Conservation (phyloP, 2,329 filamentous ascomycete genomes). For the Akanthomyces uredinophilus region DNA sequence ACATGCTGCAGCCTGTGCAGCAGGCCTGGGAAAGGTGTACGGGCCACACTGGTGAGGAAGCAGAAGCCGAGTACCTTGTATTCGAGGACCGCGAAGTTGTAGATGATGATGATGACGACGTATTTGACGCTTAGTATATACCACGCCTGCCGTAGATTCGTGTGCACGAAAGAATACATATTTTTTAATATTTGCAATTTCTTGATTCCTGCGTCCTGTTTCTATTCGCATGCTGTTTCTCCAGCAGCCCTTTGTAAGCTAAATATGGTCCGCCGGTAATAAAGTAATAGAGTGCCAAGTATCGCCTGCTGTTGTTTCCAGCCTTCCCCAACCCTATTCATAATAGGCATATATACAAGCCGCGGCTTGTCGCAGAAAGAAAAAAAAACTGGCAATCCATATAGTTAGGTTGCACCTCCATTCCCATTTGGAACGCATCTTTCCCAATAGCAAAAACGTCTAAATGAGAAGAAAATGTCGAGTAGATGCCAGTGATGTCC, state of each 20-base stretch:
- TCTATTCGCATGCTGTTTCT: background rate
- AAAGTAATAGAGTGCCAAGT: too few relatives aligned
- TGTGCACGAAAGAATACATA: slow-evolving; percentile 19
- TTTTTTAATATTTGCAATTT: slow-evolving; percentile 10
- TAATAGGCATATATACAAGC: background rate
- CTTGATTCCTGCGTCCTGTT: background rate
- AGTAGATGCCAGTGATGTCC: background rate
- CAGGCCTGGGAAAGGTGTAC: slow-evolving; percentile 64
- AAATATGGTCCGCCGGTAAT: background rate
- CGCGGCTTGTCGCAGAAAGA: background rate
- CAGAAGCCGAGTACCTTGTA: slow-evolving; percentile 58
- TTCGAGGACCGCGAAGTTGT: slow-evolving; percentile 70
- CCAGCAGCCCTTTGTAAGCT: background rate
- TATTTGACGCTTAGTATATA: slow-evolving; percentile 37
- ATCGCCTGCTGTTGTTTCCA: background rate
- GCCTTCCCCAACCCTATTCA: background rate
- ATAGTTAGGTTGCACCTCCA: background rate
- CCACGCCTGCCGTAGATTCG: slow-evolving; percentile 1
- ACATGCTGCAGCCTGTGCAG: slow-evolving; percentile 59
- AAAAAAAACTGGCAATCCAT: background rate
- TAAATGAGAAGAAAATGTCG: background rate
- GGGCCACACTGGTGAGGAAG: slow-evolving; percentile 42
- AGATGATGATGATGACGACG: slow-evolving; percentile 53
- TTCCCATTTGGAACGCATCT: background rate
- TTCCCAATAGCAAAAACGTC: background rate